Evolutionary conservation across 306 rosid species (phyloP).

Genomic region (Prunus padus): DNA sequence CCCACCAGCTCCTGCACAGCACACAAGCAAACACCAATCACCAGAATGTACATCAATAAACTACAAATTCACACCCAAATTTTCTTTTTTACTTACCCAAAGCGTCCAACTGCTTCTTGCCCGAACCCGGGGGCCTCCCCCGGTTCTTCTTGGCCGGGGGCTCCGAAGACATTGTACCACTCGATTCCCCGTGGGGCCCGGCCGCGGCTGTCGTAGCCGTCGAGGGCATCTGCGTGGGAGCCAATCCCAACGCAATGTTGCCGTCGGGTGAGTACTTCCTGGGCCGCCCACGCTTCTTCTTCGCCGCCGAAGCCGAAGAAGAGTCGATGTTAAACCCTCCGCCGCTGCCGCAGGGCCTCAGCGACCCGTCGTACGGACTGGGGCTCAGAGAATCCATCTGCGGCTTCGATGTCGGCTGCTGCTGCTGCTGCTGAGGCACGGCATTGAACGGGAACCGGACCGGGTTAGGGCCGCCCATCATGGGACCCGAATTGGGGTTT

Average conservation of each 20-base stretch:
- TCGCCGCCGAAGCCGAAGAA: conserved; percentile 27
- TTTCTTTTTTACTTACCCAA: conserved; percentile 46
- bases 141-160: conserved; percentile 57
- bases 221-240: conserved; percentile 47
- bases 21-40: background rate
- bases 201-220: conserved; percentile 24
- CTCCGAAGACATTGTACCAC: conserved; percentile 56
- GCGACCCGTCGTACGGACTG: conserved; percentile 52
- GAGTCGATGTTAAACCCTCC: conserved; percentile 46
- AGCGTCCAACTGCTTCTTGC: conserved; percentile 62
- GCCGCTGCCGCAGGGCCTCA: conserved; percentile 36
- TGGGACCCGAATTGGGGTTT: conserved; percentile 47
- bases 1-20: conserved; percentile 56
- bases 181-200: conserved; percentile 41
- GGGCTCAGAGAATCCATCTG: conserved; percentile 40
- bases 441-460: conserved; percentile 66
- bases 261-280: conserved; percentile 72
- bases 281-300: conserved; percentile 93
- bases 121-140: conserved; percentile 83
- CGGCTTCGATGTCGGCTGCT: conserved; percentile 30
- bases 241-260: conserved; percentile 63
- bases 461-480: conserved; percentile 37
- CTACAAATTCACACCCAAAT: background rate
- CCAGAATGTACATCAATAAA: background rate
- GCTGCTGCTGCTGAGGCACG: conserved; percentile 21